Percentiles rank a stretch among this genome's conserved stretches.
Conservation (phyloP, 2,329 filamentous ascomycete species). For the Aspergillus sp. region DNA sequence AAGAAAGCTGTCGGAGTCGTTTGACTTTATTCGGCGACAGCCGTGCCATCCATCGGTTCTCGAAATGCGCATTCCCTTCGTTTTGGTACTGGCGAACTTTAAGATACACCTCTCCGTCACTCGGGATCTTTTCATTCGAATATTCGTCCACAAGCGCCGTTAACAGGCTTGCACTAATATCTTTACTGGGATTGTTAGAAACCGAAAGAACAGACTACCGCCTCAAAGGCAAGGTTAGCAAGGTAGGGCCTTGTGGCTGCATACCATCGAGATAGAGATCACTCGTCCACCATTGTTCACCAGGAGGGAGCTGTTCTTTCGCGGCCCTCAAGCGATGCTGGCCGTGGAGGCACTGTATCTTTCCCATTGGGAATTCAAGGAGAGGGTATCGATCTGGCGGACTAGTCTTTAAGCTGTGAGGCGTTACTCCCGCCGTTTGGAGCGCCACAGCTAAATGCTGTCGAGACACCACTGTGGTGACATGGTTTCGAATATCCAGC, state of each 20-base stretch:
- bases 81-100: not conserved
- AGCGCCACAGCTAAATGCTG: conserved; percentile 20
- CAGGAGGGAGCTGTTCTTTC: conserved; percentile 19
- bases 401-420: conserved; percentile 9
- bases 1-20: conserved; percentile 9
- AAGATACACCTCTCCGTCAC: not conserved
- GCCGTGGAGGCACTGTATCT: conserved; percentile 27
- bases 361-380: conserved; percentile 22
- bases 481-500: conserved; percentile 29
- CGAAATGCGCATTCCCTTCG: not conserved
- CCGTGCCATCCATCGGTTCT: conserved; percentile 7
- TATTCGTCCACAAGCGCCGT: conserved; percentile 15
- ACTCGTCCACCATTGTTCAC: conserved; percentile 28
- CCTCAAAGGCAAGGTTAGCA: too few relatives aligned
- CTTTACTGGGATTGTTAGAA: not conserved
- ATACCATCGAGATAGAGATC: conserved; percentile 31
- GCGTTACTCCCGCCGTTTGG: conserved; percentile 1
- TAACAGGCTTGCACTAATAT: conserved; percentile 12
- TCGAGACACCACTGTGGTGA: conserved; percentile 30
- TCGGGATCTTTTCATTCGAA: not conserved
- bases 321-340: conserved; percentile 21
- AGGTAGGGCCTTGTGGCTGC: too few relatives aligned
- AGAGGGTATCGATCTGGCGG: conserved; percentile 13
- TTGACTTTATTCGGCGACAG: conserved; percentile 13
- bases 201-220: not conserved